Evolutionary conservation across 495 filamentous ascomycete genomes (phyloP).

Genomic region (Aspergillus campestris): DNA sequence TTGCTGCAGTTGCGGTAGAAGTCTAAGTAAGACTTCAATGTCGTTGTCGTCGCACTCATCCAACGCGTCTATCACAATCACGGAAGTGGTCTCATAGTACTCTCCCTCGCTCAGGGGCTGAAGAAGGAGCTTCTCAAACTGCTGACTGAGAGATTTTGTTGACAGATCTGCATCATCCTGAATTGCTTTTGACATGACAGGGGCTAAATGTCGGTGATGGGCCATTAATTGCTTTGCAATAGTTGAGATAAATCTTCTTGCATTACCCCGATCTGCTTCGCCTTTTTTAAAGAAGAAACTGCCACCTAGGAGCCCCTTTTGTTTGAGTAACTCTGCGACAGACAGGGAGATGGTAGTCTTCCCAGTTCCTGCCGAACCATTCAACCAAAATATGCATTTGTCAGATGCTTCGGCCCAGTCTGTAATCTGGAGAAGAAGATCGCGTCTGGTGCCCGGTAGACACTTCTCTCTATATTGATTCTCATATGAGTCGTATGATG

Average conservation of each 20-base stretch:
- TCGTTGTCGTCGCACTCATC: conserved; percentile 44
- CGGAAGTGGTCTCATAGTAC: conserved; percentile 6
- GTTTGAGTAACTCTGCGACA: conserved; percentile 12
- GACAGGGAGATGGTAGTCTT: conserved; percentile 37
- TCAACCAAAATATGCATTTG: conserved; percentile 36
- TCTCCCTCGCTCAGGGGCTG: conserved; percentile 19
- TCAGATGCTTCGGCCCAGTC: conserved; percentile 18
- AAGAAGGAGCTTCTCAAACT: conserved; percentile 43
- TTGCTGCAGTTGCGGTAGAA: conserved; percentile 19
- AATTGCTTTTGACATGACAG: conserved; percentile 27
- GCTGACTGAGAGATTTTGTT: conserved; percentile 29
- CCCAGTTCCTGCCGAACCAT: conserved; percentile 35
- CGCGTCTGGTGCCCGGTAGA: conserved; percentile 23
- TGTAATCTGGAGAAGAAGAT: conserved; percentile 20
- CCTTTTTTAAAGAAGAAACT: conserved; percentile 49
- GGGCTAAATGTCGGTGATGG: conserved; percentile 16
- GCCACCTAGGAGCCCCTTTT: conserved; percentile 14
- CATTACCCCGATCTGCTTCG: conserved; percentile 32
- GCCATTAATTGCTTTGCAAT: conserved; percentile 33
- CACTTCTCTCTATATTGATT: conserved; percentile 21
- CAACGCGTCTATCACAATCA: conserved; percentile 45
- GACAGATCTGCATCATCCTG: conserved; percentile 25
- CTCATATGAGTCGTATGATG: conserved; percentile 16
- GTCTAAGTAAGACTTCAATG: conserved; percentile 26
- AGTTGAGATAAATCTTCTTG: conserved; percentile 35